These are phyloP conservation scores for Aspergillus olivimuriae DNA, from an alignment of 495 filamentous ascomycete species.

Conservation along the genomic window DNA sequence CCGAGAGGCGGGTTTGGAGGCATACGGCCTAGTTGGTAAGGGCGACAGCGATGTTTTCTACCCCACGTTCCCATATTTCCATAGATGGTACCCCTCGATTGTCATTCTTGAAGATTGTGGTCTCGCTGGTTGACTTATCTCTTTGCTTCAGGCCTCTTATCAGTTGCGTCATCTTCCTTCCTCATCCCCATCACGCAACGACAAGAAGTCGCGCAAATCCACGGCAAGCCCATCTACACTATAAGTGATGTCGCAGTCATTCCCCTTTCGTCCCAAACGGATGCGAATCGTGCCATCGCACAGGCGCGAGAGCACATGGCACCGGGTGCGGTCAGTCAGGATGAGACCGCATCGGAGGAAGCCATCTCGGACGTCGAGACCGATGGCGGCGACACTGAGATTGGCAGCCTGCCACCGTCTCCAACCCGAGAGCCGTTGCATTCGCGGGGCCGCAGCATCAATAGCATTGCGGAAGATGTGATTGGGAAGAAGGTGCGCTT, in stretches of 20 bases:
- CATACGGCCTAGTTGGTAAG: conserved; percentile 81
- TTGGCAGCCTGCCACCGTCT: conserved; percentile 26
- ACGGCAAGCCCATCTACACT: conserved; percentile 74
- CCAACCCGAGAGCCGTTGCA: conserved; percentile 20
- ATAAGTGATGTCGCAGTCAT: conserved; percentile 83
- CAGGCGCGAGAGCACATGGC: conserved; percentile 49
- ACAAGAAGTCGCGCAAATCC: conserved; percentile 81
- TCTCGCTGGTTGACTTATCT: background rate
- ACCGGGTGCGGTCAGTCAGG: conserved; percentile 19
- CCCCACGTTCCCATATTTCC: no score
- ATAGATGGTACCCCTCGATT: no score
- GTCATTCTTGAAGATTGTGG: no score
- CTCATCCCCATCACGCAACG: conserved; percentile 78
- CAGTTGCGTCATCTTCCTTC: conserved; percentile 68
- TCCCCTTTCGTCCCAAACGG: conserved; percentile 67
- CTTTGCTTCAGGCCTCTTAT: conserved; percentile 53
- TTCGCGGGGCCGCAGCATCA: conserved; percentile 29
- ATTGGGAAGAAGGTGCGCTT: conserved; percentile 71
- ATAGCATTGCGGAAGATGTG: conserved; percentile 74
- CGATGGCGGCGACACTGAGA: conserved; percentile 28
- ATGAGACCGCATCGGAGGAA: conserved; percentile 30
- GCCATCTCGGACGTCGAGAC: conserved; percentile 27
- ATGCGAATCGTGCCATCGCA: conserved; percentile 64
- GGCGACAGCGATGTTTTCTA: no score
- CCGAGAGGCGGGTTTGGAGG: conserved; percentile 52